Conservation (phyloP, 306 rosid genomes). For the Citrullus amarus region DNA sequence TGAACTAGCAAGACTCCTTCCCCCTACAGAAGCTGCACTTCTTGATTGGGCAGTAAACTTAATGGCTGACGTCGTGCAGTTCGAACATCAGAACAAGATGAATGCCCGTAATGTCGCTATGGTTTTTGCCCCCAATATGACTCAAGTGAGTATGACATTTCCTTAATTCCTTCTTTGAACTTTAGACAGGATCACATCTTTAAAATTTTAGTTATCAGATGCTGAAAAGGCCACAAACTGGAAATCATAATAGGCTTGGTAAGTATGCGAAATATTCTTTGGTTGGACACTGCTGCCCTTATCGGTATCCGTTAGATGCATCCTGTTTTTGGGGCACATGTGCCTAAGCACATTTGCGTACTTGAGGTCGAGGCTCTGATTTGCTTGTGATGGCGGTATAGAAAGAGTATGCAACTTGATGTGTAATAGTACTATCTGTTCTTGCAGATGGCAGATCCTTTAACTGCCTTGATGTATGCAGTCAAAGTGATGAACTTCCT, state of each 20-base stretch:
- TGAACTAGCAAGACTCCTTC: slow-evolving; percentile 67
- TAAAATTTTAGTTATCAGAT: background rate
- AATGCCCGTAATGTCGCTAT: slow-evolving; percentile 93
- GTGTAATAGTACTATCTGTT: background rate
- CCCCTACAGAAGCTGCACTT: slow-evolving; percentile 77
- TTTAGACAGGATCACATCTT: background rate
- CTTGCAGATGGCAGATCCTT: slow-evolving; percentile 83
- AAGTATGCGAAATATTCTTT: background rate
- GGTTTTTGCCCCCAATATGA: slow-evolving; percentile 99
- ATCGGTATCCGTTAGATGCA: background rate
- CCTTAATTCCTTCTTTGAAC: background rate
- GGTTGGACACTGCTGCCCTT: background rate
- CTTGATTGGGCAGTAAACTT: slow-evolving; percentile 93
- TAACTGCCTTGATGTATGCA: slow-evolving; percentile 96
- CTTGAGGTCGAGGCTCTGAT: background rate
- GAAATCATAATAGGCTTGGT: background rate
- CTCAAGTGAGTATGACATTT: slow-evolving; percentile 47
- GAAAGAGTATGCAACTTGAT: background rate
- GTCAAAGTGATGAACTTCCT: slow-evolving; percentile 98
- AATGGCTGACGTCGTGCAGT: slow-evolving; percentile 92
- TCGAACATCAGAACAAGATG: slow-evolving; percentile 91
- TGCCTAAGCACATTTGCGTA: background rate
- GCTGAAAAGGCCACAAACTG: background rate
- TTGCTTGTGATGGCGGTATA: background rate
- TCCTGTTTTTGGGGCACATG: background rate